These are phyloP conservation scores for Nicotiana rustica DNA, from an alignment of 305 asterid species.

Conservation along the genomic window DNA sequence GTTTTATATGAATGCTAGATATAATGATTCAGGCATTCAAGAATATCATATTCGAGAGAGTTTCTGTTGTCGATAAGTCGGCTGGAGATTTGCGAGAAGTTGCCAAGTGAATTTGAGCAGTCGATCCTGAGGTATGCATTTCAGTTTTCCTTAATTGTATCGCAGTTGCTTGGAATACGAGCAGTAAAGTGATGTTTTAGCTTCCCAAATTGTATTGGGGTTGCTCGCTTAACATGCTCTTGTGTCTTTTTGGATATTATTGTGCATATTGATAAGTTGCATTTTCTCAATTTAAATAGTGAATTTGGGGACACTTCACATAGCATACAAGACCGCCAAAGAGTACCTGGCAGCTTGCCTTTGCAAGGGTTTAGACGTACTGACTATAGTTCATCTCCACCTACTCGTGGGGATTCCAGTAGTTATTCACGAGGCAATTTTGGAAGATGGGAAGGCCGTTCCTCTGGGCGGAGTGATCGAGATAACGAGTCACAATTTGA, in stretches of 20 bases:
- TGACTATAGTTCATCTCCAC: slow-evolving; percentile 82
- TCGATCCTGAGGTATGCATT: slow-evolving; percentile 61
- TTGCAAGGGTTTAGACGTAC: slow-evolving; percentile 64
- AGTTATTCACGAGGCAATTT: slow-evolving; percentile 56
- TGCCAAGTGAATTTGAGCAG: slow-evolving; percentile 67
- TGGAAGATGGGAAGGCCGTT: slow-evolving; percentile 86
- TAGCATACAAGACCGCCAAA: slow-evolving; percentile 64
- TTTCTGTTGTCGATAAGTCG: slow-evolving; percentile 67
- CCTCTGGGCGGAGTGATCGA: slow-evolving; percentile 72
- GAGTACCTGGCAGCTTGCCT: slow-evolving; percentile 57
- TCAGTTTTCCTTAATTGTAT: neutral
- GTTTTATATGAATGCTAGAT: slow-evolving; percentile 26
- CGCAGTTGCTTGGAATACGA: neutral
- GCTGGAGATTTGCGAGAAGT: slow-evolving; percentile 76
- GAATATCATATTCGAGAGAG: slow-evolving; percentile 62
- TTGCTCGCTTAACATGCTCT: neutral
- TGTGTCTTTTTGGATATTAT: neutral
- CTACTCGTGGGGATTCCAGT: slow-evolving; percentile 69
- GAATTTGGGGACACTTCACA: slow-evolving; percentile 67
- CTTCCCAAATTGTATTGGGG: neutral
- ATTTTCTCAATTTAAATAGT: slow-evolving; percentile 48
- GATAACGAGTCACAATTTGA: slow-evolving; percentile 81
- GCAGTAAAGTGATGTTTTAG: neutral
- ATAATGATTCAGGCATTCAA: slow-evolving; percentile 64
- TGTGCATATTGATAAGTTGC: neutral